A percentile compares a stretch with the other conserved stretches of the same genome.
phyloP scores from a whole-genome alignment of 2,329 filamentous ascomycete genomes.

The Hypoxylon sp. region DNA sequence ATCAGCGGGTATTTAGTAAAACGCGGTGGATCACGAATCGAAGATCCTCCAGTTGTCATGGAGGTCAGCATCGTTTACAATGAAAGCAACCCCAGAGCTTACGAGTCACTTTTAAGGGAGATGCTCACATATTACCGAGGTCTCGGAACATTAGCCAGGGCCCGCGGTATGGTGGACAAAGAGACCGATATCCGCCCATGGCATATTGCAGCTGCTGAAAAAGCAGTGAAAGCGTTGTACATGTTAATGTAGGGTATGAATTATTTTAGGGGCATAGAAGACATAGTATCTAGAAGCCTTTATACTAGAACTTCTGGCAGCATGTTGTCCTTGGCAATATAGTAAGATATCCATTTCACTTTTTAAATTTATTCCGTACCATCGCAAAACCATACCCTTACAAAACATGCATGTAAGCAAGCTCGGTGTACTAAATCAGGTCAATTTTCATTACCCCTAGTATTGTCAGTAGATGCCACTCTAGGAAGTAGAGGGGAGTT shows the following conservation, averaged over 20 bases:
- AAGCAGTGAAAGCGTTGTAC: constrained; percentile 76
- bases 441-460: not conserved
- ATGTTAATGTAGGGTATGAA: constrained; percentile 68
- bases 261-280: not conserved
- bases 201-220: constrained; percentile 81
- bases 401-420: not conserved
- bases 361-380: not conserved
- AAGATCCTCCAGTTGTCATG: constrained; percentile 73
- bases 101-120: constrained; percentile 78
- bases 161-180: constrained; percentile 73
- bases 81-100: constrained; percentile 67
- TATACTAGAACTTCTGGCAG: constrained; percentile 2
- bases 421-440: not conserved
- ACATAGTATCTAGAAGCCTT: constrained; percentile 4
- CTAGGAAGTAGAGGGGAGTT: not conserved
- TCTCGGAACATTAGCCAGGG: constrained; percentile 77
- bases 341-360: constrained; percentile 23
- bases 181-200: constrained; percentile 78
- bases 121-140: constrained; percentile 78
- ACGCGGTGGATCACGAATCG: constrained; percentile 67
- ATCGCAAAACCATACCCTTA: not conserved
- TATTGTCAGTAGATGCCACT: not conserved
- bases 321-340: constrained; percentile 14
- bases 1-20: constrained; percentile 78
- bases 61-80: constrained; percentile 75